phyloP scores from a whole-genome alignment of 1,284 basidiomycete species.

The Xanthoconium separans region DNA sequence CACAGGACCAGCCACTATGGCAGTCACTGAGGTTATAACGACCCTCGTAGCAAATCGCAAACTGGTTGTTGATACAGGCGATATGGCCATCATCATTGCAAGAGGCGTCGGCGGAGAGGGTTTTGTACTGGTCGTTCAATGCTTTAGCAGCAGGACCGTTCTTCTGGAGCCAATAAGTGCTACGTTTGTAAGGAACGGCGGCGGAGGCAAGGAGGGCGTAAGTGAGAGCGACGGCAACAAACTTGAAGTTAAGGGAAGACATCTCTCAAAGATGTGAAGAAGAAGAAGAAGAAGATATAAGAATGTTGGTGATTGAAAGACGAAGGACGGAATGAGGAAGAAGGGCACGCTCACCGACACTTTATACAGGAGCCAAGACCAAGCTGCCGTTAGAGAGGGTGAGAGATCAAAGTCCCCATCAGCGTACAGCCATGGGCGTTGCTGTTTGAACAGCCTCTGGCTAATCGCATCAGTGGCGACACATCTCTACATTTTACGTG shows the following conservation, averaged over 20 bases:
- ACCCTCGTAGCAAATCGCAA: constrained; percentile 10
- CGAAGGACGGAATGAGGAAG: neutral
- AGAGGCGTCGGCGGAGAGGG: constrained; percentile 6
- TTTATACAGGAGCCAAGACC: constrained; percentile 5
- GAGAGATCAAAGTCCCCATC: neutral
- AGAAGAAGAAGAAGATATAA: neutral
- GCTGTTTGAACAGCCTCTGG: neutral
- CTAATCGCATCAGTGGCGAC: no score
- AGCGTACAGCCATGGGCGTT: neutral
- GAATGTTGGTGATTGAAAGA: neutral
- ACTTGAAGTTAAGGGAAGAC: constrained; percentile 15
- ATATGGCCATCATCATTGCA: constrained; percentile 16
- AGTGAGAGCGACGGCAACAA: constrained; percentile 7
- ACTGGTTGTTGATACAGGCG: constrained; percentile 16
- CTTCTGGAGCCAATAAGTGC: constrained; percentile 16
- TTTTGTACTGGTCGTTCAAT: constrained; percentile 20
- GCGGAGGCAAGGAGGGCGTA: constrained; percentile 14
- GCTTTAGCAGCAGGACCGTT: constrained; percentile 24
- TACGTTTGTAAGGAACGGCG: constrained; percentile 13
- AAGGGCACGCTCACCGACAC: neutral
- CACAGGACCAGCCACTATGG: constrained; percentile 14
- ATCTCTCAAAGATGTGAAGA: constrained; percentile 21
- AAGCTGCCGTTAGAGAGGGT: neutral
- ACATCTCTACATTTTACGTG: no score
- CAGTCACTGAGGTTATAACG: constrained; percentile 12